A percentile compares a stretch with the other conserved stretches of the same genome.
Conservation (phyloP, 441 rosid genomes). For the Euphorbia celastroides region DNA sequence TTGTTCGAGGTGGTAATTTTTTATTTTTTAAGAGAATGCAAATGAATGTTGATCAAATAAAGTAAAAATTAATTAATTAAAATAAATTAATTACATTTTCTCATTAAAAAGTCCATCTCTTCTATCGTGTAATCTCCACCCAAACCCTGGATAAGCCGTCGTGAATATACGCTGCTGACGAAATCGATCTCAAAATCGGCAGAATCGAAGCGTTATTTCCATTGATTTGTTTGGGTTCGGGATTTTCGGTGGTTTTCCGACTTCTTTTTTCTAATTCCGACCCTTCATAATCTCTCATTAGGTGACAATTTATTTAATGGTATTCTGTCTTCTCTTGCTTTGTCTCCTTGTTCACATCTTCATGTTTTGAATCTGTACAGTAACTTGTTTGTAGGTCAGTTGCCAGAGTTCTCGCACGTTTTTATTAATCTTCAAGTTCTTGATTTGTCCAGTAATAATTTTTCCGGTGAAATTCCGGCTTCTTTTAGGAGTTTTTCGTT, state of each 20-base stretch:
- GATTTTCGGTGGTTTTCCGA: slow-evolving; percentile 50
- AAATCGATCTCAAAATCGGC: too few relatives aligned
- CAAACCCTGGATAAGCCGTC: too few relatives aligned
- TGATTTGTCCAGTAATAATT: slow-evolving; percentile 44
- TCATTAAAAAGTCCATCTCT: too few relatives aligned
- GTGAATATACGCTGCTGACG: too few relatives aligned
- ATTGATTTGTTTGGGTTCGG: slow-evolving; percentile 41
- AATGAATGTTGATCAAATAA: too few relatives aligned
- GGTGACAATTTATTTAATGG: slow-evolving; percentile 36
- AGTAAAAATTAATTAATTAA: too few relatives aligned
- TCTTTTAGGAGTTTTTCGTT: slow-evolving; percentile 37
- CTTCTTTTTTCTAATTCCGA: slow-evolving; percentile 48
- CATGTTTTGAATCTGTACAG: slow-evolving; percentile 26
- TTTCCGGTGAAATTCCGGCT: slow-evolving; percentile 47
- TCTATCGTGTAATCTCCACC: too few relatives aligned
- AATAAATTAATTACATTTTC: too few relatives aligned
- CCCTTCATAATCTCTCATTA: slow-evolving; percentile 43
- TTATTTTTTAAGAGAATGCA: too few relatives aligned
- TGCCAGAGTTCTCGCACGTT: slow-evolving; percentile 46
- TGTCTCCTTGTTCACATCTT: slow-evolving; percentile 49
- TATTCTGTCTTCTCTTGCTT: slow-evolving; percentile 27
- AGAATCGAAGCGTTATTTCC: slow-evolving; percentile 23
- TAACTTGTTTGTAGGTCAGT: slow-evolving; percentile 41
- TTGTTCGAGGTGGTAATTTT: too few relatives aligned
- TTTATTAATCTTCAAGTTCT: slow-evolving; percentile 33